A percentile compares a stretch with the other conserved stretches of the same genome.
Evolutionary conservation across 441 rosid species (phyloP).

Genomic region (Adansonia madagascariensis): DNA sequence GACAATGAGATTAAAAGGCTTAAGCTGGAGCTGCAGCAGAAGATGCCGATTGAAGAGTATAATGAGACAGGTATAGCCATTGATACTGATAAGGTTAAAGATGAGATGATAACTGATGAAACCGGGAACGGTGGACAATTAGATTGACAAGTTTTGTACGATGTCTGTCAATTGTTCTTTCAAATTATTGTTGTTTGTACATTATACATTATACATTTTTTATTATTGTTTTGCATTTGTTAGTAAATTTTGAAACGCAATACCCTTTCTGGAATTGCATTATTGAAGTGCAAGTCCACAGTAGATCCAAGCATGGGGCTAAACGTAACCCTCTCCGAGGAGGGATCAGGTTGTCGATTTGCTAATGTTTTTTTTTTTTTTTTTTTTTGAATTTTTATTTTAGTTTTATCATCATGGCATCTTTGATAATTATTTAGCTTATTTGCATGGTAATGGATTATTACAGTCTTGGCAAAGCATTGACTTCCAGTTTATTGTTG

Average conservation of each 20-base stretch:
- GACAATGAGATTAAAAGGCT: constrained; percentile 49
- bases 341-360: neutral
- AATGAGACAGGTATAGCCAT: constrained; percentile 33
- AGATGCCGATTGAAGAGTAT: constrained; percentile 35
- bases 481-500: neutral
- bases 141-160: constrained; percentile 31
- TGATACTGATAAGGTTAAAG: constrained; percentile 24
- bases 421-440: neutral
- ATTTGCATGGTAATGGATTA: neutral
- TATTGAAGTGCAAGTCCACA: neutral
- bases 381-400: neutral
- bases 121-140: constrained; percentile 30
- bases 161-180: neutral
- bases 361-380: neutral
- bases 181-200: constrained; percentile 28
- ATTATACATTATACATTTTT: constrained; percentile 37
- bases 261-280: constrained; percentile 1
- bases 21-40: constrained; percentile 49
- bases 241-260: neutral
- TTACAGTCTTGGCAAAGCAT: neutral
- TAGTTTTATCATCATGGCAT: neutral
- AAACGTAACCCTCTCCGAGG: neutral
- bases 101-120: constrained; percentile 34
- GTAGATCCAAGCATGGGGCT: neutral
- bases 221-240: neutral